A percentile compares a stretch with the other conserved stretches of the same genome.
These are phyloP conservation scores for Phyllostachys edulis DNA, from an alignment of 176 grass and related monocot species.

Conservation along the genomic window DNA sequence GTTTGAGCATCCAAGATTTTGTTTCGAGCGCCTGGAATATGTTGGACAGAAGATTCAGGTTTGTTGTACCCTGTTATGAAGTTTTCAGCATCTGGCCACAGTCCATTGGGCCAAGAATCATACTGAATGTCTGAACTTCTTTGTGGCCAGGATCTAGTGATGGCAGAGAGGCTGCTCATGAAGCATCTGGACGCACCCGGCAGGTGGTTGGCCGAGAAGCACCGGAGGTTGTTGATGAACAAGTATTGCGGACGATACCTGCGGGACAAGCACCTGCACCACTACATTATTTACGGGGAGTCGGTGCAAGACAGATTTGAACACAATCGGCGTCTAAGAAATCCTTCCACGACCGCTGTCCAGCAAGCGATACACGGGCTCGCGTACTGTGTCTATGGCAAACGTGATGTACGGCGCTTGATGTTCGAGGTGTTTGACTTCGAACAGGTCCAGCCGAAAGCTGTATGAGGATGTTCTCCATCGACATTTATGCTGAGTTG, in stretches of 20 bases:
- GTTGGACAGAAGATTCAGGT: slow-evolving; percentile 99
- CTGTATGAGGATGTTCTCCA: slow-evolving; percentile 51
- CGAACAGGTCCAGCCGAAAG: slow-evolving; percentile 89
- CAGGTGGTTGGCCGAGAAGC: slow-evolving; percentile 88
- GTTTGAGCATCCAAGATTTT: slow-evolving; percentile 99
- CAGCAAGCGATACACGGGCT: slow-evolving; percentile 91
- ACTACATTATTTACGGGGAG: slow-evolving; percentile 82
- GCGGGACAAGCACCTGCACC: slow-evolving; percentile 83
- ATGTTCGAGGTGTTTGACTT: slow-evolving; percentile 99
- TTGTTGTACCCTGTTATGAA: slow-evolving; percentile 1
- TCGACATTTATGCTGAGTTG: slow-evolving; percentile 1
- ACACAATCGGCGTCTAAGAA: slow-evolving; percentile 81
- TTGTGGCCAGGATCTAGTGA: slow-evolving; percentile 74
- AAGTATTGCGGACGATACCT: slow-evolving; percentile 92
- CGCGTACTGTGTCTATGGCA: slow-evolving; percentile 82
- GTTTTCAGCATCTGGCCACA: background rate
- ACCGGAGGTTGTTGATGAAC: slow-evolving; percentile 87
- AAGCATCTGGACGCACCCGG: slow-evolving; percentile 97
- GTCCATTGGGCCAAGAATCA: background rate
- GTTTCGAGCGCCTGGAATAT: slow-evolving; percentile 90
- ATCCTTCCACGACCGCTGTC: slow-evolving; percentile 86
- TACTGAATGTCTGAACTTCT: slow-evolving; percentile 15
- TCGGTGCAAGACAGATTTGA: slow-evolving; percentile 82
- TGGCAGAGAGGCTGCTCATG: slow-evolving; percentile 95
- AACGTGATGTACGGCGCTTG: slow-evolving; percentile 80